Base-by-base conservation (phyloP, 148 eudicot species). In the Vaccinium macrocarpon region DNA sequence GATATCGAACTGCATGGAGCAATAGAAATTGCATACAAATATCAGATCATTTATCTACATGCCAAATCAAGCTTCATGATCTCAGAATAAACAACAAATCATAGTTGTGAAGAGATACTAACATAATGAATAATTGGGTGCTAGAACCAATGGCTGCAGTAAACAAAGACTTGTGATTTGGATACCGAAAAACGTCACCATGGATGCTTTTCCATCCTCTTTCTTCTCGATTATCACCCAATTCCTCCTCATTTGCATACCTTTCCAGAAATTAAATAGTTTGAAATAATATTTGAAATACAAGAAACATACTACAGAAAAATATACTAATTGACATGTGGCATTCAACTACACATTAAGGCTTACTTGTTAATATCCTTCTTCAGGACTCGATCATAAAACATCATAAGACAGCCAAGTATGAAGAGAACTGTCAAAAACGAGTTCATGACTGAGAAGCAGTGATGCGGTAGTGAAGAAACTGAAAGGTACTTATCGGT, bases 141-240 rank as follows among this genome's bases (percentile, higher is more conserved):
- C 87, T 84, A 81, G 53, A 85, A 85, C 84, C 87, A 81, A 85
- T 46, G 4, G 84, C 82, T 13, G 87, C 87, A 74, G 87, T 46
- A 57, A 85, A 80, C 57, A 85, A 76, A 19, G 49, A 75, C 38
- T 62, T 76, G 74, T 76, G 84, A 32, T 86, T 61, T 42, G 82
- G 87, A 29, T 52, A 84, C 55, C 86, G 62, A 42, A 84, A 84
- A 14, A 84, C 86, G 56, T 84, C 86, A 53, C 86, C 86, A 46
- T 84, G 87, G 73, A 86, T 51, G 85, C 77, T 57, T 59, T 87
- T 87, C 88, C 88, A 87, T 19, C 88, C 88, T 5, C 61, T 86
- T 50, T 84, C 88, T 35, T 83, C 88, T 74, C 75, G 86, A 46
- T 64, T 84, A 48, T 87, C 86, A 74, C 57, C 18, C 27, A 51